A percentile compares a stretch with the other conserved stretches of the same genome.
Evolutionary conservation across 1,284 basidiomycete genomes (phyloP).

Genomic region (Vanrija humicola): DNA sequence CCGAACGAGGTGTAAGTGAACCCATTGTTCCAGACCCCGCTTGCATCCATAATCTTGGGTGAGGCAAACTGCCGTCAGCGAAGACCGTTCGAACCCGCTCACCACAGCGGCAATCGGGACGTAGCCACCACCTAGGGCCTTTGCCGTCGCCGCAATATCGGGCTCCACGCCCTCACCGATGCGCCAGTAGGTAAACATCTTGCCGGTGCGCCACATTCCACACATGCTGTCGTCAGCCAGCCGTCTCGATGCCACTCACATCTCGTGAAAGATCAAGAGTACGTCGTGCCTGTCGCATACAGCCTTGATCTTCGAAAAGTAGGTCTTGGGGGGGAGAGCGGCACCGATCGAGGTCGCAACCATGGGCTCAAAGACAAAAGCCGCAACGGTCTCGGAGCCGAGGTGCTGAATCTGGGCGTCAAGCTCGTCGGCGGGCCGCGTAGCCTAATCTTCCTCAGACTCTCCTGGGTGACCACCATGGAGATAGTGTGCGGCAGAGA

Average conservation of each 20-base stretch:
- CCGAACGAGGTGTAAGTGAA: no score
- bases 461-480: constrained; percentile 66
- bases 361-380: constrained; percentile 43
- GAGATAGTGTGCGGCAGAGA: constrained; percentile 65
- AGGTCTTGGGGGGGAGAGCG: constrained; percentile 36
- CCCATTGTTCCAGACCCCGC: no score
- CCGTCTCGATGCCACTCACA: constrained; percentile 24
- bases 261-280: constrained; percentile 78
- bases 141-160: constrained; percentile 77
- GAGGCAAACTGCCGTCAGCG: no score
- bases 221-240: constrained; percentile 54
- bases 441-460: constrained; percentile 71
- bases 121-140: constrained; percentile 83
- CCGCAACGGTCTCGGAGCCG: constrained; percentile 66
- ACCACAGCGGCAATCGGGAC: constrained; percentile 56
- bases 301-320: constrained; percentile 64
- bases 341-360: constrained; percentile 73
- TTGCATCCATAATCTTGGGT: no score
- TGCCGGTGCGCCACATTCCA: constrained; percentile 75
- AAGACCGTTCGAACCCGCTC: no score
- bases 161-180: constrained; percentile 60
- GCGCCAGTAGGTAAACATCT: constrained; percentile 57
- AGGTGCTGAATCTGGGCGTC: constrained; percentile 77
- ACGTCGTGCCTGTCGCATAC: constrained; percentile 79
- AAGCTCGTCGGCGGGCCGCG: constrained; percentile 68